A percentile compares a stretch with the other conserved stretches of the same genome.
Conservation (phyloP, 2,329 filamentous ascomycete species). For the Calonectria montana region DNA sequence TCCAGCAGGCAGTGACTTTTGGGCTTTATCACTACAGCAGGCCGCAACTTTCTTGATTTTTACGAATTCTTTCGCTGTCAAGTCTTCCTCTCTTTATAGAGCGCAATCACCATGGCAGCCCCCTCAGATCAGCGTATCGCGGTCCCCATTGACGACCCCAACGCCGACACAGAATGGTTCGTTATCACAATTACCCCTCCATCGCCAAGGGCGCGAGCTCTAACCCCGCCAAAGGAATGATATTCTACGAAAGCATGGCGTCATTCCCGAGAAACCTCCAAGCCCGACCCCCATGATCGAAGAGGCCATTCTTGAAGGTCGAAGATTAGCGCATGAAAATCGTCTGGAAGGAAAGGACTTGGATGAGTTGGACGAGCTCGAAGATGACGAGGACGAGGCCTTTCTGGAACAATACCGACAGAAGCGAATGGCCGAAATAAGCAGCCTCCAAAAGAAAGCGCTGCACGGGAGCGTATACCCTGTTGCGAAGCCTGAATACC, state of each 20-base stretch:
- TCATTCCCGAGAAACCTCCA: conserved; percentile 97
- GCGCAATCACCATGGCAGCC: conserved; percentile 63
- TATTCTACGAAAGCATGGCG: conserved; percentile 93
- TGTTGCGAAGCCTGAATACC: conserved; percentile 93
- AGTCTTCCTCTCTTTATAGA: not conserved
- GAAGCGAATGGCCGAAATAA: conserved; percentile 87
- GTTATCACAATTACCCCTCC: conserved; percentile 43
- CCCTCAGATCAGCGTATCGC: conserved; percentile 73
- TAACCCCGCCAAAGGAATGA: conserved; percentile 80
- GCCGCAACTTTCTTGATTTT: conserved; percentile 16
- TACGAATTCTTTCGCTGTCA: not conserved
- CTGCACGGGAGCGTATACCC: conserved; percentile 93
- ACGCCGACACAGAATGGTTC: conserved; percentile 97
- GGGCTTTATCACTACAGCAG: conserved; percentile 20
- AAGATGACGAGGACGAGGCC: conserved; percentile 94
- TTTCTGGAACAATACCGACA: conserved; percentile 91
- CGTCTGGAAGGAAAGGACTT: conserved; percentile 93
- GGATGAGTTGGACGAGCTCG: conserved; percentile 91
- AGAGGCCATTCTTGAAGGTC: conserved; percentile 88
- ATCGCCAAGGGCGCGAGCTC: conserved; percentile 28
- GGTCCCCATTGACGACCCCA: conserved; percentile 93
- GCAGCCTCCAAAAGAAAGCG: conserved; percentile 78
- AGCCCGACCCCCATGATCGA: conserved; percentile 97
- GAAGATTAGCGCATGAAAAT: conserved; percentile 88
- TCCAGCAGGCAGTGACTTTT: conserved; percentile 28